A percentile compares a stretch with the other conserved stretches of the same genome.
Conservation (phyloP, 495 filamentous ascomycete genomes). For the Rostrohypoxylon terebratum region DNA sequence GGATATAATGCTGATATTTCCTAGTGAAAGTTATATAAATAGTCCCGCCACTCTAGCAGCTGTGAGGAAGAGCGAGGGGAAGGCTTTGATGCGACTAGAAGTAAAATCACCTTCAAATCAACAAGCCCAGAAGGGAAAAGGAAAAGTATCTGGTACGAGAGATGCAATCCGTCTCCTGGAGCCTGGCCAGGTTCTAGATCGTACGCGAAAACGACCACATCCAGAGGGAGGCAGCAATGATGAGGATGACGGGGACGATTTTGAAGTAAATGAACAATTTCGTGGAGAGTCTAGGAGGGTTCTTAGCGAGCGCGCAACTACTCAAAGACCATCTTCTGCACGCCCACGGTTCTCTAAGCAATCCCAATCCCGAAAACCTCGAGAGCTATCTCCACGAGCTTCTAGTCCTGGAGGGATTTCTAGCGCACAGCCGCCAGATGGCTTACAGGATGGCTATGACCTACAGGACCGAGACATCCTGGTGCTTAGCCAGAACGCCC, state of each 20-base stretch:
- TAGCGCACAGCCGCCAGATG: constrained; percentile 8
- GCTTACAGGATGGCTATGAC: constrained; percentile 22
- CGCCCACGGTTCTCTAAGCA: constrained; percentile 15
- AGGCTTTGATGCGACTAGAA: background rate
- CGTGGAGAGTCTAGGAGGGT: constrained; percentile 23
- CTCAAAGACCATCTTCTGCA: constrained; percentile 7
- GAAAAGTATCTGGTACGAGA: constrained; percentile 14
- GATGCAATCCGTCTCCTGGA: constrained; percentile 44
- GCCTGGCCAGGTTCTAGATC: constrained; percentile 27
- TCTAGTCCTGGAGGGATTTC: background rate
- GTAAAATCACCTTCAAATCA: constrained; percentile 15
- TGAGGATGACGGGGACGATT: constrained; percentile 42
- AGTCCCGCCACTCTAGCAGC: constrained; percentile 35
- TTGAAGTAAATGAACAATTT: constrained; percentile 47
- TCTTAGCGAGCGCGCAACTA: background rate
- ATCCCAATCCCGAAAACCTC: background rate
- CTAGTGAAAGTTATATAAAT: constrained; percentile 45
- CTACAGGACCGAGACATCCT: constrained; percentile 40
- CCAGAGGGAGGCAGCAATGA: background rate
- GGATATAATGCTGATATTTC: constrained; percentile 24
- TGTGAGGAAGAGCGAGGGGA: constrained; percentile 40
- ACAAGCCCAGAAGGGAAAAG: constrained; percentile 16
- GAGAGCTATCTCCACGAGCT: background rate
- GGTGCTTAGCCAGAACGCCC: constrained; percentile 40
- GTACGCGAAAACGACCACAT: constrained; percentile 22